Evolutionary conservation across 805 yeast genomes (phyloP).

Genomic region (Yarrowia osloensis): DNA sequence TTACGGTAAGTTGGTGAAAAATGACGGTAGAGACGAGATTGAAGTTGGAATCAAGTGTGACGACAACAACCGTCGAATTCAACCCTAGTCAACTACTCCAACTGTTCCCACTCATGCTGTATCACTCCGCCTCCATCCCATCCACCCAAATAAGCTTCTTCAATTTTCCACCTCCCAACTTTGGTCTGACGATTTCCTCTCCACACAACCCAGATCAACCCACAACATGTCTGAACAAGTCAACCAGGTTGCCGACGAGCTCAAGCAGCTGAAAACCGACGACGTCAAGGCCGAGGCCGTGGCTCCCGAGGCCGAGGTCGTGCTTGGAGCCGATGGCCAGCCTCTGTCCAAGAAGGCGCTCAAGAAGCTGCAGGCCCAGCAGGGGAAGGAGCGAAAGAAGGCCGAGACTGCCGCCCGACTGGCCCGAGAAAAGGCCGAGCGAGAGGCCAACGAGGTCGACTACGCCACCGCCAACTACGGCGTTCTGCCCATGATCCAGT

Average conservation of each 20-base stretch:
- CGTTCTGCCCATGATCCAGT: slow-evolving; percentile 81
- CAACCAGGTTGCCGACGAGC: slow-evolving; percentile 36
- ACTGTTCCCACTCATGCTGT: too few species aligned
- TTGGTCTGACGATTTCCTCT: not conserved
- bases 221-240: slow-evolving; percentile 37
- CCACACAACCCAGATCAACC: not conserved
- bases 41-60: too few species aligned
- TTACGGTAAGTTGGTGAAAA: too few species aligned
- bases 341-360: slow-evolving; percentile 92
- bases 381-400: slow-evolving; percentile 87
- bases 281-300: slow-evolving; percentile 27
- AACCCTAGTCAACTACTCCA: too few species aligned
- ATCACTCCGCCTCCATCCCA: too few species aligned
- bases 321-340: slow-evolving; percentile 72
- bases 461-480: slow-evolving; percentile 89
- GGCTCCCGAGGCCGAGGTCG: slow-evolving; percentile 36
- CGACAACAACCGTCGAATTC: too few species aligned
- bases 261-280: slow-evolving; percentile 31
- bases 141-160: not conserved
- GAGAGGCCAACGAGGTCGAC: slow-evolving; percentile 74
- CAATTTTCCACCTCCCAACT: slow-evolving; percentile 13
- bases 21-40: too few species aligned
- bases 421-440: slow-evolving; percentile 83
- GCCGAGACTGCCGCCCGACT: slow-evolving; percentile 88
- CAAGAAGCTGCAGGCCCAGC: slow-evolving; percentile 84